Evolutionary conservation across 2,329 filamentous ascomycete species (phyloP).

Genomic region (Lasiodiplodia theobromae): DNA sequence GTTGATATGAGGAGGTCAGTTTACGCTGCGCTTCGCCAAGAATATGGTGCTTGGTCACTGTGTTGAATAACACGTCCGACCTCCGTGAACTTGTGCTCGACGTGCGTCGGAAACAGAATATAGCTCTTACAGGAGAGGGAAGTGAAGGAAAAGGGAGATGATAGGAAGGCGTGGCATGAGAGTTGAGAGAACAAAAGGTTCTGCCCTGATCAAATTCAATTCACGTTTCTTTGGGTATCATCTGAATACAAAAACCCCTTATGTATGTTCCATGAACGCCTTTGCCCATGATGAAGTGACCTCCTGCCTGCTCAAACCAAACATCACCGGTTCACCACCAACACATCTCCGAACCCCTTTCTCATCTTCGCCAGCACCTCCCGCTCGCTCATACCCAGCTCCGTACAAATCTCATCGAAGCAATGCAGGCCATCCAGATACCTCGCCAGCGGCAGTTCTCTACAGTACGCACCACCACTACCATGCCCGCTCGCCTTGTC

Average conservation of each 20-base stretch:
- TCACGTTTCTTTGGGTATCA: not conserved
- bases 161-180: too few species aligned
- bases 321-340: constrained; percentile 37
- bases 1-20: too few species aligned
- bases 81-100: too few species aligned
- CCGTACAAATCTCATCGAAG: constrained; percentile 84
- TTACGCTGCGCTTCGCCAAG: too few species aligned
- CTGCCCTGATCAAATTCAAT: not conserved
- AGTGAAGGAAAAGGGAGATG: not conserved
- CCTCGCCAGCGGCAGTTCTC: constrained; percentile 60
- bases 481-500: constrained; percentile 33
- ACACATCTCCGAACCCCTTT: constrained; percentile 52
- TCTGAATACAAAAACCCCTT: not conserved
- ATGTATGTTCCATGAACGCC: not conserved
- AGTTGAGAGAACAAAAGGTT: not conserved
- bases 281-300: not conserved
- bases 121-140: not conserved
- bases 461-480: constrained; percentile 5
- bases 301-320: not conserved
- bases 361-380: constrained; percentile 72
- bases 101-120: too few species aligned
- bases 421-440: constrained; percentile 78
- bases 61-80: too few species aligned
- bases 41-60: too few species aligned
- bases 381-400: constrained; percentile 72